Evolutionary conservation across 495 filamentous ascomycete species (phyloP).

Genomic region (Friedmanniomyces simplex): DNA sequence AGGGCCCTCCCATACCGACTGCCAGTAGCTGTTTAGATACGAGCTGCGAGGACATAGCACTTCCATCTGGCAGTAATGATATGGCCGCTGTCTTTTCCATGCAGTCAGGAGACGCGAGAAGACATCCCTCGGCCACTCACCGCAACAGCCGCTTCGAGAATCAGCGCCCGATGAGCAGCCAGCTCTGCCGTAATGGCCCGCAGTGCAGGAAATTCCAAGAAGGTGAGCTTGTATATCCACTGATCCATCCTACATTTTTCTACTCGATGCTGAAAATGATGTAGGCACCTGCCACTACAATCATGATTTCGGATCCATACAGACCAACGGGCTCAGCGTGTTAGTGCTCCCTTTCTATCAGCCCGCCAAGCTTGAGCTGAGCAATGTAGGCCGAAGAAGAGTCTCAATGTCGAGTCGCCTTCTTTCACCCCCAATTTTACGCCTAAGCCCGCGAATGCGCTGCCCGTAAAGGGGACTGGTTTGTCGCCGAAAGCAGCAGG

Average conservation of each 20-base stretch:
- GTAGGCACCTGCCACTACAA: conserved; percentile 21
- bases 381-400: conserved; percentile 53
- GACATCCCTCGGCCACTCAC: conserved; percentile 5
- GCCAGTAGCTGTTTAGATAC: too few relatives aligned
- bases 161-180: conserved; percentile 13
- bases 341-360: conserved; percentile 1
- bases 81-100: conserved; percentile 17
- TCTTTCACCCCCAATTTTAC: conserved; percentile 68
- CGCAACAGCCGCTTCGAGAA: conserved; percentile 16
- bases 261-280: neutral
- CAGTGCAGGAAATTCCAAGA: conserved; percentile 21
- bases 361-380: neutral
- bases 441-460: conserved; percentile 41
- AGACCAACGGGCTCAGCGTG: conserved; percentile 9
- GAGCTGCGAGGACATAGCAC: neutral
- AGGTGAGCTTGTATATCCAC: neutral
- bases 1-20: too few relatives aligned
- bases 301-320: conserved; percentile 16
- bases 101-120: conserved; percentile 16
- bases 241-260: neutral
- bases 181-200: conserved; percentile 19
- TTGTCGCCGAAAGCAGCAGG: conserved; percentile 81
- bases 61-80: conserved; percentile 5
- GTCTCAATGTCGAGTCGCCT: conserved; percentile 90
- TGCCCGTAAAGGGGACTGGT: conserved; percentile 46